Base-by-base conservation (phyloP, 2,329 filamentous ascomycete genomes). In the Stenocarpella maydis region DNA sequence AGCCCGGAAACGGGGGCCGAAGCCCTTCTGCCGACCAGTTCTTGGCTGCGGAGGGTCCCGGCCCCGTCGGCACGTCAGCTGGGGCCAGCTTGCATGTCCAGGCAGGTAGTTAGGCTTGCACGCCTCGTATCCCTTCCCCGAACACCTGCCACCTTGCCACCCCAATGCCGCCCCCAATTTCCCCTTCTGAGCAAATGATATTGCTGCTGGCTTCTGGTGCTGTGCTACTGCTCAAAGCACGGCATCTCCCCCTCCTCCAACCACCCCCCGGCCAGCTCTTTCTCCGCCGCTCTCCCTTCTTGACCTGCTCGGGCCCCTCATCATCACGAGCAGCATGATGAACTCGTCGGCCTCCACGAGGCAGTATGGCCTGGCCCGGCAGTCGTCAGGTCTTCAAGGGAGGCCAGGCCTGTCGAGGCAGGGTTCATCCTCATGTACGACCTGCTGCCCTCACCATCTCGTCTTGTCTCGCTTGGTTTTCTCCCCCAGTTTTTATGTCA, bases 401-500 rank as follows among this genome's bases (percentile, higher is more conserved):
- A 71, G 69, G 28, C 69, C 69, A 24, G 67, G 69, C 37, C 61
- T 69, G 19, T 66, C 69, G 31, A 66, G 69, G 49, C 69, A 71
- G 39, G 69, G 69, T 24, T 71, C 69, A 58, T 71, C 69, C 41
- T 69, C 63, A 19, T 69, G 69, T 71, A 71, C 37, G 61, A 34
- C 54, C 21, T 15, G 31, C 65, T 28, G 39, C 53, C 47, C 61
- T 64, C 31, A 37, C 31, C 53, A 49, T 52, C 24, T 64, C 37
- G 43, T 34, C 45, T 61, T 50, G 43, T 73, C 73, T 72, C 54
- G 67, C 60, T 73, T 73, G 72, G 31, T 63, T 69, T 17, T 74
- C 72, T 74, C 72, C 77, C 77, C 76, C 68, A 75, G 76, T 71
- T 37, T 37, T 47, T 17, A 34, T 55, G 34, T 64, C 50, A 45